Base-by-base conservation (phyloP, 176 grass and related monocot genomes). In the Aegilops speltoides region DNA sequence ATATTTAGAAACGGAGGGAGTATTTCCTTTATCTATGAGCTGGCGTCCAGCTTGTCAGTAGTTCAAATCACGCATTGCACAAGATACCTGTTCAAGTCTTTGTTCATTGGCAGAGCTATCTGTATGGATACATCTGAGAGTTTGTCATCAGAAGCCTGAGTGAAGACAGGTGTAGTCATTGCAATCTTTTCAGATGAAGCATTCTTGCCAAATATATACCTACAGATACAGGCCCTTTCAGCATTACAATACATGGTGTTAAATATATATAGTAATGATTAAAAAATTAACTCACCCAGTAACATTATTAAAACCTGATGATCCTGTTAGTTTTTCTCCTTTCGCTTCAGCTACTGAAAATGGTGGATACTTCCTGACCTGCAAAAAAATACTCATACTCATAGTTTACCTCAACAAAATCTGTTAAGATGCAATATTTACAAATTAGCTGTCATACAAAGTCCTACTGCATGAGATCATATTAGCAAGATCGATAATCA, bases 161-260 rank as follows among this genome's bases (percentile, higher is more conserved):
- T 96, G 86, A 98, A 98, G 66, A 98, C 96, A 67, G 96, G 96
- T 64, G 93, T 94, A 38, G 96, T 98, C 96, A 98, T 98, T 8
- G 91, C 84, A 68, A 98, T 96, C 88, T 96, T 98, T 73, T 98
- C 96, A 29, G 79, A 87, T 8, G 90, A 92, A 68, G 93, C 91
- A 84, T 98, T 98, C 65, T 93, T 98, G 20, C 92, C 93, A 82
- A 96, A 98, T 84, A 98, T 96, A 83, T 98, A 98, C 72, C 96
- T 98, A 87, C 10, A 93, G 45, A n/a, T 64, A 61, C 68, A 80
- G 12, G 73, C 60, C 81, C 11, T 16, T 80, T 86, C 7, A 48
- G 81, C 76, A 70, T 77, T 80, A 45, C 4, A 7, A 75, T 23
- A 62, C 19, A 68, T 8, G 23, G 40, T 46, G 4, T 74, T 65